Conservation (phyloP, 2,329 filamentous ascomycete genomes). For the Talaromyces sp. region DNA sequence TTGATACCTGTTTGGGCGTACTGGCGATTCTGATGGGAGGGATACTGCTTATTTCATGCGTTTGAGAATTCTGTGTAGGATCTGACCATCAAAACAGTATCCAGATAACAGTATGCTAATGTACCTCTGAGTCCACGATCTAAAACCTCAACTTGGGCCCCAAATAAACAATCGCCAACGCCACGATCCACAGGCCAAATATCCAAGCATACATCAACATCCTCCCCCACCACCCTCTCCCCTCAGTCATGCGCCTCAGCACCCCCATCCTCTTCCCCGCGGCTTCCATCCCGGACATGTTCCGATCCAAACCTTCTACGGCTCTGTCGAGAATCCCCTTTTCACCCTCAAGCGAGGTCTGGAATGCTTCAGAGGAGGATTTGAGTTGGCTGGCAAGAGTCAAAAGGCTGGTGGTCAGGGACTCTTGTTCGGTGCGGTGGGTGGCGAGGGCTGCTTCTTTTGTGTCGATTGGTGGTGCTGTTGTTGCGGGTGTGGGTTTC, state of each 20-base stretch:
- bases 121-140: too few species aligned
- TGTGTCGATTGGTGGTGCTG: slow-evolving; percentile 14
- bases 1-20: too few species aligned
- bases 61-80: not conserved
- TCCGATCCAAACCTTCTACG: slow-evolving; percentile 71
- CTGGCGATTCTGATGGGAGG: too few species aligned
- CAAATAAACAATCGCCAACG: slow-evolving; percentile 77
- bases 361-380: slow-evolving; percentile 67
- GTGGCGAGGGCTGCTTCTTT: slow-evolving; percentile 68
- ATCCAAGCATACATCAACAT: slow-evolving; percentile 83
- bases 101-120: too few species aligned
- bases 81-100: too few species aligned
- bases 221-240: slow-evolving; percentile 79
- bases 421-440: slow-evolving; percentile 77
- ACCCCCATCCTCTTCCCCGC: slow-evolving; percentile 74
- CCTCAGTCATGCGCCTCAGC: slow-evolving; percentile 76
- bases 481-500: not conserved
- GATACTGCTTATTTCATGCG: not conserved
- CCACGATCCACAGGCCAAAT: slow-evolving; percentile 71
- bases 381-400: slow-evolving; percentile 75
- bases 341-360: slow-evolving; percentile 66
- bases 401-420: slow-evolving; percentile 75
- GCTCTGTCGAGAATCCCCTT: slow-evolving; percentile 70
- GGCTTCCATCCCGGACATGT: slow-evolving; percentile 68
- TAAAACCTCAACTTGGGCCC: slow-evolving; percentile 84